Evolutionary conservation across 2,329 filamentous ascomycete genomes (phyloP), one percentile per base, ranked within the genome.

Genomic region (Beauveria sp.): DNA sequence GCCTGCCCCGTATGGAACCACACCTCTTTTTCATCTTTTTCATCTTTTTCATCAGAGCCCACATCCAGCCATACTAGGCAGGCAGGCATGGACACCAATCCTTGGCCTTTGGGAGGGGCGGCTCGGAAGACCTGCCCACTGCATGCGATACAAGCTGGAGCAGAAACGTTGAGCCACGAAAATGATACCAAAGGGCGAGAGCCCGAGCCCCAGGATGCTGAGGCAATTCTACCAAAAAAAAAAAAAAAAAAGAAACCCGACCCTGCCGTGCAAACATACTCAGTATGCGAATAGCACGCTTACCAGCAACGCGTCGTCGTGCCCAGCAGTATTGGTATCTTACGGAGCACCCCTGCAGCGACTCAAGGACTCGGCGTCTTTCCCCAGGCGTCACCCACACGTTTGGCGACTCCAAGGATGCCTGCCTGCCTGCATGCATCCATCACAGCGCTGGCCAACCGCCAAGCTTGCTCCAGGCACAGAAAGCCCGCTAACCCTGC

Each of bases 321-420:
- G 50, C 50, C n/a, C 20, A 40, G 50, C 40, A 53, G 12, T 51
- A 46, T 18, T 47, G 12, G 10, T 44, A 47, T 41, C 48, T 8
- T 24, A 44, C 40, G 10, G 30, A 40, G 40, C 50, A 61, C 34
- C 48, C 61, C 47, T 43, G 60, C 60, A 44, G 41, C 61, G 61
- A 62, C 61, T 62, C 61, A 62, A 46, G 40, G 55, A 54, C 55
- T 59, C 48, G 59, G 50, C 52, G 57, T 57, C 60, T 62, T 62
- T 63, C 63, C 63, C 61, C 57, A 61, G 62, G 70, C 69, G 69
- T 70, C 41, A 46, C 55, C 70, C 70, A 68, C 71, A 70, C 67
- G 68, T 72, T 70, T 70, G 67, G 55, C 46, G 55, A 58, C 55
- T 24, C 16, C 46, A 58, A 40, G 55, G 22, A 58, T 50, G 8